Evolutionary conservation across 1,284 basidiomycete species (phyloP).

Genomic region (Trichosporon inkin): DNA sequence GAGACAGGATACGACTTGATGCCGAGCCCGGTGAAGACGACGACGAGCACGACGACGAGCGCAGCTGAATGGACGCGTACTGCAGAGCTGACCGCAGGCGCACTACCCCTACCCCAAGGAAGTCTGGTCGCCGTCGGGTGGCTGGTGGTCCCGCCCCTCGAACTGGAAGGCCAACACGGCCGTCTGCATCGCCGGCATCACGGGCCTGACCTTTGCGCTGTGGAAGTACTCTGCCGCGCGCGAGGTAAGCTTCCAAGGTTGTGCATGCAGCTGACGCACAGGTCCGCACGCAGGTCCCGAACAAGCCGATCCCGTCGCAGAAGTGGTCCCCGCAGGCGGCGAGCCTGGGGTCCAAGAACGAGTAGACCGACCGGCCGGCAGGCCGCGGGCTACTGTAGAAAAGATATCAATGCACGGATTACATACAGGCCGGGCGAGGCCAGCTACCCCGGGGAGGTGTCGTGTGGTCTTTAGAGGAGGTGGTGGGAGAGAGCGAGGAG

Average conservation of each 20-base stretch:
- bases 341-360: slow-evolving; percentile 30
- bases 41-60: background rate
- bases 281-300: slow-evolving; percentile 51
- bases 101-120: slow-evolving; percentile 59
- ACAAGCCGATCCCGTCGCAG: slow-evolving; percentile 52
- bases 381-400: background rate
- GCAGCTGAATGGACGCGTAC: background rate
- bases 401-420: background rate
- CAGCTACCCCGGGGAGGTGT: background rate
- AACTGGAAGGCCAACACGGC: slow-evolving; percentile 57
- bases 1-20: too few relatives aligned
- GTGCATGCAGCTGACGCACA: slow-evolving; percentile 21
- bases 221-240: slow-evolving; percentile 54
- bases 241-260: slow-evolving; percentile 47
- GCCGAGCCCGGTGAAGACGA: too few relatives aligned
- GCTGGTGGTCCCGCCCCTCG: slow-evolving; percentile 57
- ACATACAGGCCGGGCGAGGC: slow-evolving; percentile 1
- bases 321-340: slow-evolving; percentile 45
- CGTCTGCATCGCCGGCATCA: slow-evolving; percentile 52
- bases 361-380: too few relatives aligned
- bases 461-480: background rate
- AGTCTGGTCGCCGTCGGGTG: slow-evolving; percentile 56
- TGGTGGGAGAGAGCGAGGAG: background rate
- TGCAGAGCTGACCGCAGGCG: slow-evolving; percentile 29
- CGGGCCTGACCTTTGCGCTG: slow-evolving; percentile 51